Evolutionary conservation across 2,329 filamentous ascomycete genomes (phyloP).

Genomic region (Ascochyta lentis): DNA sequence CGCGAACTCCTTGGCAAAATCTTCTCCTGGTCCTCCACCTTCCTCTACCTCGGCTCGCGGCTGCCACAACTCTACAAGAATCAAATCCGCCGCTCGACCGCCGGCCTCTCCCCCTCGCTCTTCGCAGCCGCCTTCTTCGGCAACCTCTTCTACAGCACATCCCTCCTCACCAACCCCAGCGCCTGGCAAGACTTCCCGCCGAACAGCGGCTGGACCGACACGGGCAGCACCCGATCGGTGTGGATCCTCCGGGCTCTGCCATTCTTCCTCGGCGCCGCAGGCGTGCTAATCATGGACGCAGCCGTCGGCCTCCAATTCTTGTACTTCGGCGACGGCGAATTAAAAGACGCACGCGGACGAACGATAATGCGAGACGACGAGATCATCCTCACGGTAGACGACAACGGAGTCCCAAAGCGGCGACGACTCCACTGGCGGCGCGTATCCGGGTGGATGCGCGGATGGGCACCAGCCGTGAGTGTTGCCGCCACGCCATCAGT

Average conservation of each 20-base stretch:
- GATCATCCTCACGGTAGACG: constrained; percentile 52
- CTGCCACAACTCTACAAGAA: constrained; percentile 71
- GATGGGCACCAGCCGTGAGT: constrained; percentile 65
- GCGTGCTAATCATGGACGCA: constrained; percentile 67
- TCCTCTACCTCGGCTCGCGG: constrained; percentile 49
- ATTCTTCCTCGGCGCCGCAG: constrained; percentile 71
- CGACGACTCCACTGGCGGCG: constrained; percentile 61
- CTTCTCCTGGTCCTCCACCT: constrained; percentile 54
- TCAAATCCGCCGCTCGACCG: constrained; percentile 66
- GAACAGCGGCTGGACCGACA: constrained; percentile 64
- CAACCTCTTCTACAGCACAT: constrained; percentile 71
- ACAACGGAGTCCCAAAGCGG: constrained; percentile 38
- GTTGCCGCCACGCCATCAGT: constrained; percentile 45
- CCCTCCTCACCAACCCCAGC: constrained; percentile 67
- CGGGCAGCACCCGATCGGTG: constrained; percentile 60
- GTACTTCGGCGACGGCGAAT: constrained; percentile 59
- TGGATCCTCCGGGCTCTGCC: constrained; percentile 67
- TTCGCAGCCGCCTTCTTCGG: constrained; percentile 72
- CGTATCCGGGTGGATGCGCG: constrained; percentile 70
- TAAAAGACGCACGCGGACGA: constrained; percentile 20
- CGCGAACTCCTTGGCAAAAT: constrained; percentile 48
- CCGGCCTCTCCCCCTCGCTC: constrained; percentile 67
- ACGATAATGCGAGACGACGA: constrained; percentile 50
- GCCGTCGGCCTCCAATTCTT: constrained; percentile 69
- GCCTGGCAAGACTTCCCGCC: constrained; percentile 64